A percentile compares a stretch with the other conserved stretches of the same genome.
Evolutionary conservation across 2,329 filamentous ascomycete species (phyloP).

Genomic region (Pseudonectria foliicola): DNA sequence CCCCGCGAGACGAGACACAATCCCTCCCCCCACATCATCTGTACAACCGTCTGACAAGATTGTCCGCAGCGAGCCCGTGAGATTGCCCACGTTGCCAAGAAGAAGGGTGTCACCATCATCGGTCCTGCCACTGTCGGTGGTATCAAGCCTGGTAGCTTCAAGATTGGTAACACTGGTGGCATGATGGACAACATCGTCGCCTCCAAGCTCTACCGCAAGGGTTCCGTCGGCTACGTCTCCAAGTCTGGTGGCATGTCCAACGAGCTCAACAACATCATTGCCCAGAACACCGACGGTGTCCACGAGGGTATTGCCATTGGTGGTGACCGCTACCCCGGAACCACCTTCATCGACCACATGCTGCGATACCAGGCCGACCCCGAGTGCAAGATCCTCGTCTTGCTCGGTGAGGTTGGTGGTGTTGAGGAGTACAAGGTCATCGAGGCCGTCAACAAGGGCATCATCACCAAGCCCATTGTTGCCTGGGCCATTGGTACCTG

Average conservation of each 20-base stretch:
- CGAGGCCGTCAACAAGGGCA: slow-evolving; percentile 88
- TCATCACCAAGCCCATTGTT: slow-evolving; percentile 97
- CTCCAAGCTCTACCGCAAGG: slow-evolving; percentile 99
- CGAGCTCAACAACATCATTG: slow-evolving; percentile 99
- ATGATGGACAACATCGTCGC: slow-evolving; percentile 99
- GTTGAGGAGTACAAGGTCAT: slow-evolving; percentile 99
- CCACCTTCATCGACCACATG: slow-evolving; percentile 98
- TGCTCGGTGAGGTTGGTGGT: slow-evolving; percentile 97
- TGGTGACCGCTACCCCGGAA: slow-evolving; percentile 97
- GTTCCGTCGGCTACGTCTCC: slow-evolving; percentile 97
- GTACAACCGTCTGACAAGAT: no score
- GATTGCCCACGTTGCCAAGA: slow-evolving; percentile 91
- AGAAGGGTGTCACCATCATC: slow-evolving; percentile 99
- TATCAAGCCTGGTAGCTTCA: slow-evolving; percentile 98
- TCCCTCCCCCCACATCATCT: no score
- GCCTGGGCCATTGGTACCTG: slow-evolving; percentile 99
- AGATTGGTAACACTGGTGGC: slow-evolving; percentile 99
- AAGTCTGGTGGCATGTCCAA: slow-evolving; percentile 99
- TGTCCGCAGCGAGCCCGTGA: slow-evolving; percentile 76
- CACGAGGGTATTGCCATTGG: slow-evolving; percentile 99
- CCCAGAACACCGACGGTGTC: slow-evolving; percentile 93
- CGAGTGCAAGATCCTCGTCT: slow-evolving; percentile 91
- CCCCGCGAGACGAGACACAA: no score
- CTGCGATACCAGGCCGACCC: slow-evolving; percentile 94
- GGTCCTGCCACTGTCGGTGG: slow-evolving; percentile 97